A percentile compares a stretch with the other conserved stretches of the same genome.
These are phyloP conservation scores for Mesotaenium endlicherianum DNA, from an alignment of 139 green algal species.

Conservation along the genomic window DNA sequence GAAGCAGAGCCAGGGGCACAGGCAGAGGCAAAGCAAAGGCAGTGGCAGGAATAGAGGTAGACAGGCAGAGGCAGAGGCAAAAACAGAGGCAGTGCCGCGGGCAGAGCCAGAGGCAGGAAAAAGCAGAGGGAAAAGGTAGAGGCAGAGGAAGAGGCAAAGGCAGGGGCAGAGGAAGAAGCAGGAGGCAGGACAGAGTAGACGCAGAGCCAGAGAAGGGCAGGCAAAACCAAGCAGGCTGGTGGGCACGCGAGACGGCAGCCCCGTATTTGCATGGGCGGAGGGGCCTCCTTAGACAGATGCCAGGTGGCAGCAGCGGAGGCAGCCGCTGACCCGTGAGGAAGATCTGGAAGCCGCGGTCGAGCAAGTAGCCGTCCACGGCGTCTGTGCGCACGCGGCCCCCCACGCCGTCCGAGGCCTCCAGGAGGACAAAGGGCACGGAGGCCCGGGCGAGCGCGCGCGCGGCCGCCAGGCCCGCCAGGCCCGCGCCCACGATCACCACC, in stretches of 20 bases:
- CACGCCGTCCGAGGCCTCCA: conserved; percentile 75
- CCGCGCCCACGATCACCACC: conserved; percentile 39
- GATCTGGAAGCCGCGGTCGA: conserved; percentile 98
- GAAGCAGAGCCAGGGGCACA: no score
- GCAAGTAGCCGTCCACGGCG: conserved; percentile 84
- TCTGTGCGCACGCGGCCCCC: conserved; percentile 90
- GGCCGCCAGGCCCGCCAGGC: conserved; percentile 23
- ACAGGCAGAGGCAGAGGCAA: not conserved
- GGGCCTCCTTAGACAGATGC: no score
- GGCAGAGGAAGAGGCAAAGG: not conserved
- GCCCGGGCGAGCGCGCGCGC: not conserved
- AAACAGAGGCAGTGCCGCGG: not conserved
- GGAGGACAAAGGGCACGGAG: conserved; percentile 3
- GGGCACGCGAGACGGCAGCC: no score
- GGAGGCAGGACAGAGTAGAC: not conserved
- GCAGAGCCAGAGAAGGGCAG: not conserved
- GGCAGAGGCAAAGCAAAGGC: not conserved
- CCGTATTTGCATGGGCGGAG: no score
- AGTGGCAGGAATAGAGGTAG: not conserved
- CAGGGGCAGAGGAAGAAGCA: not conserved
- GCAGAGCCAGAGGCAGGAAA: no score
- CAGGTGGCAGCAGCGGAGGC: no score
- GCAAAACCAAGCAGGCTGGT: not conserved
- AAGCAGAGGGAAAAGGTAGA: not conserved
- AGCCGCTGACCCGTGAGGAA: conserved; percentile 86